These are phyloP conservation scores for Scedosporium apiospermum DNA, from an alignment of 2,329 filamentous ascomycete species.

Conservation along the genomic window DNA sequence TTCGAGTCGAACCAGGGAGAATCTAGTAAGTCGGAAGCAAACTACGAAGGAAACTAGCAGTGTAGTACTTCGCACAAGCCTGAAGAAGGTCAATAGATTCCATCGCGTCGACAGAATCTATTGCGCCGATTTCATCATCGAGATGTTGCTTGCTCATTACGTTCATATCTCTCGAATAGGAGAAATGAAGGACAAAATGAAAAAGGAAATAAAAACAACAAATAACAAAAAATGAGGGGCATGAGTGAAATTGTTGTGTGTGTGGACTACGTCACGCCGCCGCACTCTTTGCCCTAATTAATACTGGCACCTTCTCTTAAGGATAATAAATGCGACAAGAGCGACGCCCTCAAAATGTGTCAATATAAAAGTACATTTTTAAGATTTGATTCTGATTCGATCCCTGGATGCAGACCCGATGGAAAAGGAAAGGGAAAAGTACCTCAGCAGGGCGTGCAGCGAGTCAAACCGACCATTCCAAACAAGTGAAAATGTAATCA, in stretches of 20 bases:
- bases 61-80: no score
- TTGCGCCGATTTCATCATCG: background rate
- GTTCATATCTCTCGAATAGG: no score
- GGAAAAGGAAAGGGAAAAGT: background rate
- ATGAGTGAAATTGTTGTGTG: background rate
- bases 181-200: no score
- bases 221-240: background rate
- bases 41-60: no score
- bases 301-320: background rate
- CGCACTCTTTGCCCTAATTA: background rate
- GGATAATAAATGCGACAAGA: background rate
- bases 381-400: no score
- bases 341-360: background rate
- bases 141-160: background rate
- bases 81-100: no score
- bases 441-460: background rate
- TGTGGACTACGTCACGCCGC: background rate
- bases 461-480: background rate
- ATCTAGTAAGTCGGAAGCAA: no score
- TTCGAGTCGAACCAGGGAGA: background rate
- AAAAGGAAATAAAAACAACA: no score
- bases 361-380: background rate
- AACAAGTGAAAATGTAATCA: background rate
- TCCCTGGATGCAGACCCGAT: background rate
- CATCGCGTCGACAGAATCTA: background rate